phyloP scores from a whole-genome alignment of 495 filamentous ascomycete genomes.

The Hypoxylon subgilvum region DNA sequence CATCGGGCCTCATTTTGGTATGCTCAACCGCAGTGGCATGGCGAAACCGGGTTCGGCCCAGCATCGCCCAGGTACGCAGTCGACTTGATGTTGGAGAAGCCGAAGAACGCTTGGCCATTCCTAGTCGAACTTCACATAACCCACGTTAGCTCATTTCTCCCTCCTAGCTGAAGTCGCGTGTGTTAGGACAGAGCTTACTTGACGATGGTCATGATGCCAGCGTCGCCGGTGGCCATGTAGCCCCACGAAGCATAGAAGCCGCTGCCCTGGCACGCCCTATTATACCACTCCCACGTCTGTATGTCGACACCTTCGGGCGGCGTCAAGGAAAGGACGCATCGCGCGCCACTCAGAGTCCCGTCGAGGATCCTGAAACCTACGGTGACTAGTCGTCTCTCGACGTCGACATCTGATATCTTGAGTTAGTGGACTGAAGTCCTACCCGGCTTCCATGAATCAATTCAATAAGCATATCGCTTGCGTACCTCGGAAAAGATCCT shows the following conservation, averaged over 20 bases:
- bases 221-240: slow-evolving; percentile 17
- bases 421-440: not conserved
- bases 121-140: slow-evolving; percentile 9
- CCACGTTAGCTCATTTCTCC: not conserved
- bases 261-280: slow-evolving; percentile 17
- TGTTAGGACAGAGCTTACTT: slow-evolving; percentile 16
- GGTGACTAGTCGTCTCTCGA: slow-evolving; percentile 1
- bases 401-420: slow-evolving; percentile 12
- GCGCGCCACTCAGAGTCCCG: not conserved
- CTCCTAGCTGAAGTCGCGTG: not conserved
- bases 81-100: slow-evolving; percentile 28
- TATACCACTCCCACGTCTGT: slow-evolving; percentile 23
- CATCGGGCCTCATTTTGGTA: not conserved
- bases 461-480: not conserved
- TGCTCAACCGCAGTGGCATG: slow-evolving; percentile 14
- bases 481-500: slow-evolving; percentile 22
- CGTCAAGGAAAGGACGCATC: slow-evolving; percentile 11
- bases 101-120: slow-evolving; percentile 26
- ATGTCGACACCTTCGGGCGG: slow-evolving; percentile 18
- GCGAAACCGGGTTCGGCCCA: slow-evolving; percentile 19
- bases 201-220: slow-evolving; percentile 33
- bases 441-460: not conserved
- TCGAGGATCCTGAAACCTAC: slow-evolving; percentile 17
- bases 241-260: slow-evolving; percentile 36
- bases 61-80: slow-evolving; percentile 9